Base-by-base conservation (phyloP, 345 rosid species). In the Dimocarpus longan region DNA sequence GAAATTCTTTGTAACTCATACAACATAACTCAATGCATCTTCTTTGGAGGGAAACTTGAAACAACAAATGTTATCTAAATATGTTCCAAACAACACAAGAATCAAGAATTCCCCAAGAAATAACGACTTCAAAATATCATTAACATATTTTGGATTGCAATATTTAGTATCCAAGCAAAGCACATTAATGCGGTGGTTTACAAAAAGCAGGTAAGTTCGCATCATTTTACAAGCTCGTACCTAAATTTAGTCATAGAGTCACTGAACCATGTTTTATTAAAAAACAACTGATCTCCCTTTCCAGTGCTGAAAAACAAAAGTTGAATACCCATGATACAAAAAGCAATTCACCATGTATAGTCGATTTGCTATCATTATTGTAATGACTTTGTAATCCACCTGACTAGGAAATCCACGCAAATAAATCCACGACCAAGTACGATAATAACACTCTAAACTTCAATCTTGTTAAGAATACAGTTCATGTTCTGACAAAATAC, bases 81-180 rank as follows among this genome's bases (percentile, higher is more conserved):
- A 44, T 40, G 60, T 24, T 42, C 16, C 5, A 10, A 28, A 66
- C 76, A 75, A 56, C 40, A 72, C 13, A 64, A 65, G 4, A 73
- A 66, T 15, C 37, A 1, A 32, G 37, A 32, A 32, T 32, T 37
- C 64, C 71, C 46, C 1, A 67, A n/a, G 12, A 57, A 74, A 42
- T 60, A 80, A 63, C 37, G 52, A n/a, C 69, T 62, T 48, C 65
- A 1, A 40, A 57, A 2, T 56, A 52, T 8, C 21, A 16, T 9
- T 32, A 8, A 6, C 5, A 82, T 91, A 91, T 81, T 88, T 91
- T 0, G 94, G 95, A 71, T 89, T 91, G 89, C 95, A 93, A 70
- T 90, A 93, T 3, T 94, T 93, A 40, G 97, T 91, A 82, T 90
- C 97, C 84, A 91, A 82, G 84, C 90, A 93, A 78, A 93, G 81